Evolutionary conservation across 2,329 filamentous ascomycete genomes (phyloP).

Genomic region (Zalaria obscura): DNA sequence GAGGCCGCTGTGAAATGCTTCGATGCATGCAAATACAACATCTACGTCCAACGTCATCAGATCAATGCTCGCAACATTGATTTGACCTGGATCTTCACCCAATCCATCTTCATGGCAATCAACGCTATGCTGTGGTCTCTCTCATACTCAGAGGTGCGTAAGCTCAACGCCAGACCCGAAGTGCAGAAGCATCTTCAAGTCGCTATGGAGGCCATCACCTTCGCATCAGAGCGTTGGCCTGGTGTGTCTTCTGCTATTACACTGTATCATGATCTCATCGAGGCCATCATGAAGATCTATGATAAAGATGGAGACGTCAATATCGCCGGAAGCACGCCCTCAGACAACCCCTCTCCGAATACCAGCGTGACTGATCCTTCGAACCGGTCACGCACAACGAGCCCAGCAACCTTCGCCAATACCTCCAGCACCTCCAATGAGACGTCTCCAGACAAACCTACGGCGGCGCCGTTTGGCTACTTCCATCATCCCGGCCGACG

Average conservation of each 20-base stretch:
- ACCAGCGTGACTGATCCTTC: slow-evolving; percentile 24
- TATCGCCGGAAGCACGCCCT: slow-evolving; percentile 32
- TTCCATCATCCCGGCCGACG: slow-evolving; percentile 15
- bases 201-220: slow-evolving; percentile 64
- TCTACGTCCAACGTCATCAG: slow-evolving; percentile 67
- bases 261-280: slow-evolving; percentile 74
- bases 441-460: slow-evolving; percentile 16
- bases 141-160: slow-evolving; percentile 72
- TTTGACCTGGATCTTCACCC: slow-evolving; percentile 85
- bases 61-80: slow-evolving; percentile 64
- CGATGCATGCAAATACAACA: slow-evolving; percentile 68
- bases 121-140: slow-evolving; percentile 87
- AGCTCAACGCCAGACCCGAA: slow-evolving; percentile 56
- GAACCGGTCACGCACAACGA: slow-evolving; percentile 30
- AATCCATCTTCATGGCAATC: slow-evolving; percentile 79
- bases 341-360: slow-evolving; percentile 26
- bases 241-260: slow-evolving; percentile 73
- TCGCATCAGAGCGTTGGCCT: slow-evolving; percentile 80
- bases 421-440: slow-evolving; percentile 17
- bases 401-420: slow-evolving; percentile 18
- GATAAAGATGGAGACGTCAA: slow-evolving; percentile 43
- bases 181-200: slow-evolving; percentile 61
- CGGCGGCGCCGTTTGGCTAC: slow-evolving; percentile 14
- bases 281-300: slow-evolving; percentile 79
- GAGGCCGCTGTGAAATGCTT: slow-evolving; percentile 72